phyloP scores from a whole-genome alignment of 192 early-diverging fungal genomes.

The Chytriomyces sp. region DNA sequence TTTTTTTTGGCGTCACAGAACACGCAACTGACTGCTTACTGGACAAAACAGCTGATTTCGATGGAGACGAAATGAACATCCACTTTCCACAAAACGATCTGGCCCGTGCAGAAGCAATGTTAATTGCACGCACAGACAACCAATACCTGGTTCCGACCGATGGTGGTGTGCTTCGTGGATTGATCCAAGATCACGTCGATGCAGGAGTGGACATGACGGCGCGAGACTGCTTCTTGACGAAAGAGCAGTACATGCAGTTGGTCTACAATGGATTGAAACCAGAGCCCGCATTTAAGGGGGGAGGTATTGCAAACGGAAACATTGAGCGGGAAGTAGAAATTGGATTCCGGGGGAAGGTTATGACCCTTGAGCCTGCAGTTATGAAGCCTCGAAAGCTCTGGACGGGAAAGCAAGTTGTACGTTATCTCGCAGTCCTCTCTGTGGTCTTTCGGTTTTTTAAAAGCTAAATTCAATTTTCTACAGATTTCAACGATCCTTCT shows the following conservation, averaged over 20 bases:
- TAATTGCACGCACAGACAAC: conserved; percentile 92
- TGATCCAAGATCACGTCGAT: conserved; percentile 99
- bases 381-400: conserved; percentile 85
- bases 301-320: conserved; percentile 60
- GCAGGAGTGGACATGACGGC: conserved; percentile 93
- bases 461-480: conserved; percentile 1
- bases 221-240: conserved; percentile 85
- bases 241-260: conserved; percentile 92
- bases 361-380: conserved; percentile 86
- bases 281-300: conserved; percentile 68
- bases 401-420: conserved; percentile 96
- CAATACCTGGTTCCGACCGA: conserved; percentile 98
- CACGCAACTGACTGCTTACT: conserved; percentile 64
- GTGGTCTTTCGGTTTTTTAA: conserved; percentile 11
- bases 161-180: conserved; percentile 94
- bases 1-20: not conserved
- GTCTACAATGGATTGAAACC: conserved; percentile 87
- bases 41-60: conserved; percentile 94
- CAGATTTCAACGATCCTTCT: conserved; percentile 86
- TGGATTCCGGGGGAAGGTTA: conserved; percentile 73
- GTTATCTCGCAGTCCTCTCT: not conserved
- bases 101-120: conserved; percentile 91
- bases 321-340: conserved; percentile 59
- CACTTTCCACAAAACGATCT: conserved; percentile 99
- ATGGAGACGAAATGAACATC: conserved; percentile 99